A percentile compares a stretch with the other conserved stretches of the same genome.
Evolutionary conservation across 306 rosid genomes (phyloP).

Genomic region (Betula pendula): DNA sequence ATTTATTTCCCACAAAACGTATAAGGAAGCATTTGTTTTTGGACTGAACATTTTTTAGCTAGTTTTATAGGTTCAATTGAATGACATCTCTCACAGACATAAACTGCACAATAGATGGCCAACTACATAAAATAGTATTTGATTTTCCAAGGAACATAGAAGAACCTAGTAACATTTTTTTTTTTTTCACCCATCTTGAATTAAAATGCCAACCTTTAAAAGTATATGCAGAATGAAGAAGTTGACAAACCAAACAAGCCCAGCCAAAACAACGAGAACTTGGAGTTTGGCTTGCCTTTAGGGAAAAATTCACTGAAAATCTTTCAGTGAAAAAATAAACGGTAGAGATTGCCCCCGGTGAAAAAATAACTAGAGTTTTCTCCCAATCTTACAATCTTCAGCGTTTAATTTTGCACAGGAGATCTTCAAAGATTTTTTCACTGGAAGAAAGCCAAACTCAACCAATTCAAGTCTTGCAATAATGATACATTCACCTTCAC

Average conservation of each 20-base stretch:
- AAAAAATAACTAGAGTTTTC: no score
- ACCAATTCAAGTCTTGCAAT: no score
- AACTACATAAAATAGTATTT: not conserved
- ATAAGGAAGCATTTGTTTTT: not conserved
- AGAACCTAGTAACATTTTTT: not conserved
- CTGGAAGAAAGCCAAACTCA: no score
- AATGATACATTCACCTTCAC: not conserved
- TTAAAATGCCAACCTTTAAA: not conserved
- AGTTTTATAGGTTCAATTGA: constrained; percentile 7
- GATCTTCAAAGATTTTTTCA: no score
- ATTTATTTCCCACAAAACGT: not conserved
- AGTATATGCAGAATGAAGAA: constrained; percentile 11
- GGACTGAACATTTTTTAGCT: not conserved
- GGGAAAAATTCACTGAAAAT: no score
- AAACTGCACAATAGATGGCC: constrained; percentile 5
- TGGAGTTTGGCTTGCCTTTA: no score
- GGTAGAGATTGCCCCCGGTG: no score
- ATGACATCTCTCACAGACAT: constrained; percentile 8
- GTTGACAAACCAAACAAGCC: constrained; percentile 12
- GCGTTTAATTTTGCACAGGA: no score
- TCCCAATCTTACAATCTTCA: no score
- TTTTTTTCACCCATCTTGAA: not conserved
- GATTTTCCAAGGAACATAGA: constrained; percentile 8
- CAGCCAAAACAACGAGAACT: constrained; percentile 2
- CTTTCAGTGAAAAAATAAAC: no score